A percentile compares a stretch with the other conserved stretches of the same genome.
Evolutionary conservation across 164 flowering plant genomes (phyloP).

Genomic region (Tetrastigma voinierianum): DNA sequence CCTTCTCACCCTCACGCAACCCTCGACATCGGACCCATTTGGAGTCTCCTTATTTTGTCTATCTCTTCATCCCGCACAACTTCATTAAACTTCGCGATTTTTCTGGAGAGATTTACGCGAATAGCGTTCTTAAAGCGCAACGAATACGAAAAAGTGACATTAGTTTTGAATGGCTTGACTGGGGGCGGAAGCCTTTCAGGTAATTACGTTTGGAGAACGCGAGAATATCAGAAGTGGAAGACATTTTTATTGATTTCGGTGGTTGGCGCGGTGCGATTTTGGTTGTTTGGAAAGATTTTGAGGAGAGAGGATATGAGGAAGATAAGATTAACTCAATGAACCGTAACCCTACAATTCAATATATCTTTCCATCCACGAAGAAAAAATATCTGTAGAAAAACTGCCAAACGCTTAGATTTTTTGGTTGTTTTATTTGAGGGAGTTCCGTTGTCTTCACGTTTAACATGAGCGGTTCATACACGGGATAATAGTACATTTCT

Average conservation of each 20-base stretch:
- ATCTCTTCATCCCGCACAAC: slow-evolving; percentile 60
- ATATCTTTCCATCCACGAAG: neutral
- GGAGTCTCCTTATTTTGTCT: slow-evolving; percentile 70
- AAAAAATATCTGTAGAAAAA: slow-evolving; percentile 21
- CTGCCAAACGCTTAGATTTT: slow-evolving; percentile 21
- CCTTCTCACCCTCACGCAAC: slow-evolving; percentile 82
- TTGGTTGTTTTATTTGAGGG: slow-evolving; percentile 11
- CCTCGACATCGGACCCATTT: slow-evolving; percentile 96
- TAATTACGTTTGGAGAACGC: slow-evolving; percentile 13
- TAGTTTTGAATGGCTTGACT: slow-evolving; percentile 5
- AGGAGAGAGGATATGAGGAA: neutral
- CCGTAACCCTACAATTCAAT: slow-evolving; percentile 27
- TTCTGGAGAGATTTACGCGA: slow-evolving; percentile 10
- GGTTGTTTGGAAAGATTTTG: slow-evolving; percentile 1
- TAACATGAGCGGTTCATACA: neutral
- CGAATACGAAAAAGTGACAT: slow-evolving; percentile 13
- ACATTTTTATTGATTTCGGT: slow-evolving; percentile 27
- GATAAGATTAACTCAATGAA: slow-evolving; percentile 25
- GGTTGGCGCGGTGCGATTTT: neutral
- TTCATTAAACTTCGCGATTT: slow-evolving; percentile 38
- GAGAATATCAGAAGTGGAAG: slow-evolving; percentile 34
- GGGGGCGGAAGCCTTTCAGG: slow-evolving; percentile 10
- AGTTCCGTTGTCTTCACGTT: neutral
- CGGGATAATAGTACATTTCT: no score
- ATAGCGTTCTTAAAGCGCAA: neutral